Evolutionary conservation across 164 flowering plant species (phyloP).

Genomic region (Piper betle): DNA sequence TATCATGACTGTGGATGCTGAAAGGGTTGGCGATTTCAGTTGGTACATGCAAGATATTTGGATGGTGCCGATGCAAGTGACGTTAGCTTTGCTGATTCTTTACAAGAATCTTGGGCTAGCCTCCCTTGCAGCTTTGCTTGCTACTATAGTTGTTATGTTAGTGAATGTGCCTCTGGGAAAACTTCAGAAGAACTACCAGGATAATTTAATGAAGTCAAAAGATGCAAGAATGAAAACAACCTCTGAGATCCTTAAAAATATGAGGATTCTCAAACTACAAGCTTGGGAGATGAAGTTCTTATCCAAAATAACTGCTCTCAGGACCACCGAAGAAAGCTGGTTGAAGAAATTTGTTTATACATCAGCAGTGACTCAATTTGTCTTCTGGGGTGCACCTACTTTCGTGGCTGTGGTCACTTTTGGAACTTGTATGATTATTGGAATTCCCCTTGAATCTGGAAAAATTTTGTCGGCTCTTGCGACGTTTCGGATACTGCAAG

Average conservation of each 20-base stretch:
- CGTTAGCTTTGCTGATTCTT: slow-evolving; percentile 42
- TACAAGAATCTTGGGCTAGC: slow-evolving; percentile 64
- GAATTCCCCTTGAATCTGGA: slow-evolving; percentile 63
- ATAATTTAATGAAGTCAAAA: slow-evolving; percentile 52
- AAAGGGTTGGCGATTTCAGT: slow-evolving; percentile 44
- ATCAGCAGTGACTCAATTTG: slow-evolving; percentile 25
- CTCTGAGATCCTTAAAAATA: slow-evolving; percentile 55
- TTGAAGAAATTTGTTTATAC: slow-evolving; percentile 40
- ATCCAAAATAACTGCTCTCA: slow-evolving; percentile 36
- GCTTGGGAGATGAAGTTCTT: slow-evolving; percentile 73
- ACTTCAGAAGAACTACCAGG: slow-evolving; percentile 37
- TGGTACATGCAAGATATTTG: slow-evolving; percentile 66
- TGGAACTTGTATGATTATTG: slow-evolving; percentile 39
- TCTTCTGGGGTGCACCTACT: slow-evolving; percentile 57
- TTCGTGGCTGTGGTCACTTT: slow-evolving; percentile 53
- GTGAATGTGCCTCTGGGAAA: slow-evolving; percentile 43
- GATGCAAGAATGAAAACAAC: slow-evolving; percentile 66
- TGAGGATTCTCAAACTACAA: slow-evolving; percentile 78
- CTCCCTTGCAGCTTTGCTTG: slow-evolving; percentile 36
- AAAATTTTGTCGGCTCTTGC: slow-evolving; percentile 68
- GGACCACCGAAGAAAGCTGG: slow-evolving; percentile 48
- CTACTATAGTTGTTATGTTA: slow-evolving; percentile 45
- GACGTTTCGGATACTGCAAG: slow-evolving; percentile 59
- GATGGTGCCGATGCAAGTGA: slow-evolving; percentile 46
- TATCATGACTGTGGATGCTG: slow-evolving; percentile 64